These are phyloP conservation scores for Plantago coronopus DNA, from an alignment of 305 asterid genomes.

Conservation along the genomic window DNA sequence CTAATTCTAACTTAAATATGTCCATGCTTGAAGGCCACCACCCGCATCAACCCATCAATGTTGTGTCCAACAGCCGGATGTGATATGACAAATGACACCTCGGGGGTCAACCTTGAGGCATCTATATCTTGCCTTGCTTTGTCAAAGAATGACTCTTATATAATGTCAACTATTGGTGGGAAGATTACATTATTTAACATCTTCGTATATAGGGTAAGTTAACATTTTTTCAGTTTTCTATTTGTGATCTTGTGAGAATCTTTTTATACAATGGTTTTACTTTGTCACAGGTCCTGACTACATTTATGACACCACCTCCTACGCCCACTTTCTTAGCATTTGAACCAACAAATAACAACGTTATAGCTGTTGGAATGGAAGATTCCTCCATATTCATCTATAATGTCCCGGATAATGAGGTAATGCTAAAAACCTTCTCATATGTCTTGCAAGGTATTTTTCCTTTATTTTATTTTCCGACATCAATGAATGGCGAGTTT, in stretches of 20 bases:
- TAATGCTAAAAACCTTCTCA: conserved; percentile 16
- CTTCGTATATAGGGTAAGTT: conserved; percentile 70
- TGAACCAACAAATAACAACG: conserved; percentile 71
- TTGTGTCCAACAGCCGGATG: conserved; percentile 75
- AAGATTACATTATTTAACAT: conserved; percentile 65
- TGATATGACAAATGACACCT: conserved; percentile 64
- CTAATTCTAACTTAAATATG: conserved; percentile 1
- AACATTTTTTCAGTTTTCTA: not conserved
- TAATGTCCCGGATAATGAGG: conserved; percentile 70
- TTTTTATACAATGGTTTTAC: not conserved
- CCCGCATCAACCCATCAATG: conserved; percentile 49
- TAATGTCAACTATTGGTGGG: conserved; percentile 77
- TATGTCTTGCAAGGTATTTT: not conserved
- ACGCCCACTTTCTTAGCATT: conserved; percentile 72
- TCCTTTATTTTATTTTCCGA: not conserved
- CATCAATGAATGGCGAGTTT: no score
- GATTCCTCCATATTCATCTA: conserved; percentile 70
- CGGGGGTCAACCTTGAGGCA: conserved; percentile 56
- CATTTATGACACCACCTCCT: conserved; percentile 78
- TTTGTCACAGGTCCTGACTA: conserved; percentile 60
- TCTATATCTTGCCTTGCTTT: conserved; percentile 71
- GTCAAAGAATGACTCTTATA: conserved; percentile 69
- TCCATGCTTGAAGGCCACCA: conserved; percentile 46
- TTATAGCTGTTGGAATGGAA: conserved; percentile 78
- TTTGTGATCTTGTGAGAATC: not conserved